A percentile compares a stretch with the other conserved stretches of the same genome.
Conservation (phyloP, 768 basidiomycete species). For the Boletellus ananas region DNA sequence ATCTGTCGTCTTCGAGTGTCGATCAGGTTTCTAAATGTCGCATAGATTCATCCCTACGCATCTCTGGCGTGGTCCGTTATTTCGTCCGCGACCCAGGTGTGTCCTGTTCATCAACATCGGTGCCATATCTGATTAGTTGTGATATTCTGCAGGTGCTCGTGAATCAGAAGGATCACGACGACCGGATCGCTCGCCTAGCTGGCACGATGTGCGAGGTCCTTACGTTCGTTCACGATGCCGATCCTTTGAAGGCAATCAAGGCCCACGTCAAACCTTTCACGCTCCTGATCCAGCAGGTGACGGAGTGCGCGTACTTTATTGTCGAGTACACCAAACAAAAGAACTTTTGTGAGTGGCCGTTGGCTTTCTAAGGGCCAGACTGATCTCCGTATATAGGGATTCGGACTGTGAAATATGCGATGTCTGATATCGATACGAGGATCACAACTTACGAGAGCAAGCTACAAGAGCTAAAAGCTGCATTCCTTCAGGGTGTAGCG, state of each 20-base stretch:
- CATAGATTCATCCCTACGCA: conserved; percentile 1
- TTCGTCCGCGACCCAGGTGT: neutral
- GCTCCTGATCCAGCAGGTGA: too few species aligned
- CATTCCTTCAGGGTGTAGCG: neutral
- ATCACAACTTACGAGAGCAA: neutral
- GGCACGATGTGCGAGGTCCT: neutral
- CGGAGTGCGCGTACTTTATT: too few species aligned
- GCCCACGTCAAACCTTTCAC: neutral
- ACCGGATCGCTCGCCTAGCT: neutral
- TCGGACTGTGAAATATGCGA: neutral
- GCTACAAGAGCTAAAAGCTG: neutral
- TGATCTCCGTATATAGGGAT: neutral
- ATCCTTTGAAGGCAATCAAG: neutral
- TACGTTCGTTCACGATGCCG: neutral
- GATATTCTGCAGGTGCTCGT: neutral
- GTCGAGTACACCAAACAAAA: too few species aligned
- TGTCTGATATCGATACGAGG: neutral
- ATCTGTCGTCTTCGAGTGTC: neutral
- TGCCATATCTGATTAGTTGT: neutral
- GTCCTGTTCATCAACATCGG: neutral
- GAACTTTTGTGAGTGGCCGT: too few species aligned
- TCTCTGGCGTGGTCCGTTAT: neutral
- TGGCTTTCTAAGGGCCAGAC: too few species aligned
- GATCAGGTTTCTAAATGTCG: neutral
- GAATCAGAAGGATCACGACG: neutral